Base-by-base conservation (phyloP, 441 rosid genomes). In the Capsella rubella region DNA sequence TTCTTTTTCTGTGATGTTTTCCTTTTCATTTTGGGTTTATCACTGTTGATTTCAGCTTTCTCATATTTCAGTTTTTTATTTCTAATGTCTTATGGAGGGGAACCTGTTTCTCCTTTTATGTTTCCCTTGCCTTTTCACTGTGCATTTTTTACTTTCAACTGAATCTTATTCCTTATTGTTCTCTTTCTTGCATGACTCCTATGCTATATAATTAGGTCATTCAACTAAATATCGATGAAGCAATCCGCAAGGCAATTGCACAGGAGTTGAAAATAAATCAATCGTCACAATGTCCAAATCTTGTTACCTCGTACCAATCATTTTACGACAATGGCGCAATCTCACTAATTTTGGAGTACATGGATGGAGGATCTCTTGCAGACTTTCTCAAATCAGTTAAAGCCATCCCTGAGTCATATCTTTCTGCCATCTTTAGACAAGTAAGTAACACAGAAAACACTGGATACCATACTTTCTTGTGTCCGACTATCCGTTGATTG, bases 291-390 rank as follows among this genome's bases (percentile, higher is more conserved):
- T 92, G 97, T 69, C 99, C 98, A 4, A 80, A 87, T 73, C 91
- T 92, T 65, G 98, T 95, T 56, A 89, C 80, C 85, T 92, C 95
- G 21, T 92, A 95, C 78, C 96, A 92, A 69, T 91, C 96, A 18
- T 92, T 88, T 74, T 95, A 92, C 47, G 85, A 62, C 27, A 95
- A 95, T 77, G 99, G 99, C 49, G 86, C 86, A 21, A 73, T 95
- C 83, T 95, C 98, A 37, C 89, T 92, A 27, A 87, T 95, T 75
- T 86, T 95, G 78, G 99, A 95, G 84, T 95, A 95, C 71, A 95
- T 95, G 99, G 99, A 95, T 75, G 98, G 98, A 11, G 99, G 99
- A 71, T 95, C 99, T 50, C 81, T 92, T 47, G 96, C 87, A 25
- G 99, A 95, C 79, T 87, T 92, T 78, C 87, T 95, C 74, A 89